Evolutionary conservation across 768 basidiomycete genomes (phyloP).

Genomic region (Mrakia frigida): DNA sequence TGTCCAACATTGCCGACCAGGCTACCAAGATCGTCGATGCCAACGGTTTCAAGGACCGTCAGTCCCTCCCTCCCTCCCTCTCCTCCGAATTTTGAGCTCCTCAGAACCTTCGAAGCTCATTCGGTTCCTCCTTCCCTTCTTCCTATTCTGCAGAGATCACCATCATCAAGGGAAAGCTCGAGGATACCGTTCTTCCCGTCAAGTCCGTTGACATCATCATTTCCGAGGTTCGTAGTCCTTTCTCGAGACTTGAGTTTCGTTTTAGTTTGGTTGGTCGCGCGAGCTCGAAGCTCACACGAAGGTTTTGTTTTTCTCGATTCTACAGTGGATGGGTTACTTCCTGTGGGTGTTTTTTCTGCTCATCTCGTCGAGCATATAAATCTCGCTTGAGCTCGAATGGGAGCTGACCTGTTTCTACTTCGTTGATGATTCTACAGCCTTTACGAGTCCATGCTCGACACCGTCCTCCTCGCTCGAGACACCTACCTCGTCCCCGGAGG

Average conservation of each 20-base stretch:
- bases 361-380: neutral
- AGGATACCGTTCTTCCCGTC: slow-evolving; percentile 82
- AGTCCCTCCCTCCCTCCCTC: slow-evolving; percentile 41
- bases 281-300: slow-evolving; percentile 4
- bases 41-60: slow-evolving; percentile 93
- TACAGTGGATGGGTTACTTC: slow-evolving; percentile 97
- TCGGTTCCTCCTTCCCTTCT: neutral
- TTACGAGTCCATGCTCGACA: slow-evolving; percentile 99
- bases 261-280: neutral
- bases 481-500: slow-evolving; percentile 89
- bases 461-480: slow-evolving; percentile 91
- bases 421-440: slow-evolving; percentile 44
- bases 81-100: slow-evolving; percentile 15
- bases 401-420: slow-evolving; percentile 4
- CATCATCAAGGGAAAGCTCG: slow-evolving; percentile 95
- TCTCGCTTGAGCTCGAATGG: neutral
- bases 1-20: slow-evolving; percentile 99
- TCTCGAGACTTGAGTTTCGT: neutral
- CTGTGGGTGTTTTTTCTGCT: slow-evolving; percentile 43
- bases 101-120: neutral
- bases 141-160: slow-evolving; percentile 63
- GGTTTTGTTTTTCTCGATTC: neutral
- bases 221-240: slow-evolving; percentile 57
- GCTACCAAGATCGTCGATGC: slow-evolving; percentile 93
- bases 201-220: slow-evolving; percentile 91